Base-by-base conservation (phyloP, 2,329 filamentous ascomycete species). In the Aspergillus eucalypticola region DNA sequence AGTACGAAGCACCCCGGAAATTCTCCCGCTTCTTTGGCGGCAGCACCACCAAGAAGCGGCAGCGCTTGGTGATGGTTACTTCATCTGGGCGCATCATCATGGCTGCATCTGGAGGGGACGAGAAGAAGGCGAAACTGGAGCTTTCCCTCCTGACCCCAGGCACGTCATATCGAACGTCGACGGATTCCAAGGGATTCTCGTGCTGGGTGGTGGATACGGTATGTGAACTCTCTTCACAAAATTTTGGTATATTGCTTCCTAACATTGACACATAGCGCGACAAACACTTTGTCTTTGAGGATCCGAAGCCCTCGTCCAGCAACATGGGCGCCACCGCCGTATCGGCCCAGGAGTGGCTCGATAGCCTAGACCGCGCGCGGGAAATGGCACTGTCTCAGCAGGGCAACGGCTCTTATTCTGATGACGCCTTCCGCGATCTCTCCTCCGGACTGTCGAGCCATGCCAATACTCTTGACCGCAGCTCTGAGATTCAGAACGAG, bases 131-230 rank as follows among this genome's bases (percentile, higher is more conserved):
- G 21, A 99, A 99, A 75, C 85, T 91, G 69, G 95, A 99, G 67
- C 86, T 99, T 38, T 91, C 91, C n/a, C 82, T 99, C 25, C 80
- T 96, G 19, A 83, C 84, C 2, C 81, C 89, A 2, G 92, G 91
- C 56, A 91, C 88, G 67, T 81, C 85, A 25, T 98, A 91, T 88
- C 89, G 86, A 73, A 92, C 84, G 55, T 91, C 90, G 67, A 85
- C 88, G 49, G 95, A 96, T 75, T 83, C 87, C n/a, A 97, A 96
- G 76, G 93, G 92, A 25, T 85, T 94, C 77, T 89, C 88, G 27
- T 88, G 90, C 60, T 98, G 92, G 91, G 89, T 89, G 76, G 89
- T 98, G 55, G 92, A 98, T 80, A 96, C 91, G 67, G 95, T 98
- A 87, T 83, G 92, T 84, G 15, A 38, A 49, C 32, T 59, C 68